phyloP scores from a whole-genome alignment of 495 filamentous ascomycete species.

The Penicillium paradoxum region DNA sequence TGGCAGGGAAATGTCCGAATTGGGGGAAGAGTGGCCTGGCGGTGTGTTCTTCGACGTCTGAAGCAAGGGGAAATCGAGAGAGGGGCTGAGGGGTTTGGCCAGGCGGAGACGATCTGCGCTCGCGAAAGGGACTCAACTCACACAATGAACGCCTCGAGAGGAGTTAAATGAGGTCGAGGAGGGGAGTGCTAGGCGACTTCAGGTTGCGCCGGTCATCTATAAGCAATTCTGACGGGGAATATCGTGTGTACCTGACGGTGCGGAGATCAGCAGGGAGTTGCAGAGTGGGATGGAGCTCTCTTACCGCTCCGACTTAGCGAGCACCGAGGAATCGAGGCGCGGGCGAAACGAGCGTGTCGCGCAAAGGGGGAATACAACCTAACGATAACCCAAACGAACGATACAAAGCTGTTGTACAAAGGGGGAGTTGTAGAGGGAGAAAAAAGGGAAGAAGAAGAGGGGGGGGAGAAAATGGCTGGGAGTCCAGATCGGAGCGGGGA shows the following conservation, averaged over 20 bases:
- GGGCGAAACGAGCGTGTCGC: conserved; percentile 25
- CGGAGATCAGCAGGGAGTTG: conserved; percentile 30
- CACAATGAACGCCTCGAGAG: conserved; percentile 45
- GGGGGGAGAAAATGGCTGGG: conserved; percentile 17
- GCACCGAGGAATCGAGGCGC: conserved; percentile 6
- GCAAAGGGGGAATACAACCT: conserved; percentile 14
- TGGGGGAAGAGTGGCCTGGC: conserved; percentile 25
- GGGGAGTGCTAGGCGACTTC: conserved; percentile 5
- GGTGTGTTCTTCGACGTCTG: conserved; percentile 24
- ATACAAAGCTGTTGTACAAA: conserved; percentile 37
- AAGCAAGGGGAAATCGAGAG: conserved; percentile 38
- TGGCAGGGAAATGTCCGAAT: conserved; percentile 5
- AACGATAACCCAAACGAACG: conserved; percentile 22
- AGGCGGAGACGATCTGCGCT: conserved; percentile 33
- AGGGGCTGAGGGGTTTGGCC: conserved; percentile 40
- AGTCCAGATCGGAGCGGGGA: conserved; percentile 29
- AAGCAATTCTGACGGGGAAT: conserved; percentile 5
- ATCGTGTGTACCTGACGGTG: conserved; percentile 24
- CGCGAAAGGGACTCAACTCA: conserved; percentile 29
- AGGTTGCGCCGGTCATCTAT: conserved; percentile 14
- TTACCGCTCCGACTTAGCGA: conserved; percentile 27
- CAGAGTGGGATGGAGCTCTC: conserved; percentile 25
- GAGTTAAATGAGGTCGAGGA: conserved; percentile 16
- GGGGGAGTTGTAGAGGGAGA: conserved; percentile 30
- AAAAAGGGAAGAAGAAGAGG: conserved; percentile 23